Base-by-base conservation (phyloP, 345 rosid genomes). In the Populus pruinosa region DNA sequence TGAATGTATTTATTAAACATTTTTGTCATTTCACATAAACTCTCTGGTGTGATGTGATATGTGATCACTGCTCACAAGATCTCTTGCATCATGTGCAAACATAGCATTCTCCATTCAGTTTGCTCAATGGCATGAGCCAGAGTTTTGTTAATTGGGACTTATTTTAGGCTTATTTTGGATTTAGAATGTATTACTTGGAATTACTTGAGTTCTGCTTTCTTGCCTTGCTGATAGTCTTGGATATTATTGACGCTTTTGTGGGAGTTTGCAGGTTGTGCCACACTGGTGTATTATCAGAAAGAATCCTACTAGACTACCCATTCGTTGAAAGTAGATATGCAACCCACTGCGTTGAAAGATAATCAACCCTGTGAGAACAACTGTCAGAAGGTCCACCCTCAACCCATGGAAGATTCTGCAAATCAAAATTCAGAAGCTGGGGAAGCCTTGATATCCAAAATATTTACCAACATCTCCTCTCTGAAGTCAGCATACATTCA, bases 301-400 rank as follows among this genome's bases (percentile, higher is more conserved):
- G 38, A 69, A 49, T 66, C 55, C 38, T 61, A 65, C 64, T 67
- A 38, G 76, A 68, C 71, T 81, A 12, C 72, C 79, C 76, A 69
- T 76, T 68, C 41, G 43, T 82, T 83, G 80, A 88, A 59, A 77
- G 86, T 73, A 90, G 87, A 82, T 86, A 92, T 92, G 97, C 97
- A 81, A 88, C 95, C 92, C 67, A 81, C 89, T 83, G 92, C 89
- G 83, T 82, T 83, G 84, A 93, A 89, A 86, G 94, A 93, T 84
- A 90, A 83, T 87, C 95, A 87, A 88, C 85, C 85, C 78, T 89
- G 90, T 18, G 93, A 90, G 83, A 92, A 84, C 88, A 89, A 79
- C 85, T 87, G 81, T 77, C 95, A 90, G 56, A 92, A 90, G 80
- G 90, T 91, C 68, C 91, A 93, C 82, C 97, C 97, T 82, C 97